phyloP scores from a whole-genome alignment of 345 rosid genomes.

The Moricandia arvensis region DNA sequence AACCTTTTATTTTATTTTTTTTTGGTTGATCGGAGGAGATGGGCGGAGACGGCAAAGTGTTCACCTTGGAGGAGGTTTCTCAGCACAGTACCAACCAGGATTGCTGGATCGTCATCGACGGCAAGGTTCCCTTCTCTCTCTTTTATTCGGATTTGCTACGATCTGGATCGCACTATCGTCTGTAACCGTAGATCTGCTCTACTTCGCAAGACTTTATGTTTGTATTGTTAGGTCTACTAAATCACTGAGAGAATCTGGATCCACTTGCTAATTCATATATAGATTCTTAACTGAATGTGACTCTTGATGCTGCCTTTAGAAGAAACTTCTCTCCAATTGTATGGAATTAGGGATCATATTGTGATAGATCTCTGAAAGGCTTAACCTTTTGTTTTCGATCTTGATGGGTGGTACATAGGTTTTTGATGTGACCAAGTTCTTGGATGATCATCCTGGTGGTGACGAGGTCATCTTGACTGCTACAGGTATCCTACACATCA shows the following conservation, averaged over 20 bases:
- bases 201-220: background rate
- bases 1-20: too few relatives aligned
- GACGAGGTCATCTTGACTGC: constrained; percentile 69
- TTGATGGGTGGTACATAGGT: constrained; percentile 41
- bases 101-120: constrained; percentile 88
- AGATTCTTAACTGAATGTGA: constrained; percentile 4
- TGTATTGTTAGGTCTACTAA: background rate
- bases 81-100: constrained; percentile 62
- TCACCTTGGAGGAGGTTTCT: constrained; percentile 70
- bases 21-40: constrained; percentile 37
- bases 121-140: constrained; percentile 53
- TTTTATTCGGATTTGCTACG: background rate
- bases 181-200: constrained; percentile 16
- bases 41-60: constrained; percentile 62
- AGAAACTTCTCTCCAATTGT: too few relatives aligned
- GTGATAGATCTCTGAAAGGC: background rate
- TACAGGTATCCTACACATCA: constrained; percentile 45
- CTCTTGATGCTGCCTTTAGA: background rate
- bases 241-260: background rate
- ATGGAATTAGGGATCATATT: background rate
- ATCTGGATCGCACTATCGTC: background rate
- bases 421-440: constrained; percentile 68
- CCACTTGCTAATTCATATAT: background rate
- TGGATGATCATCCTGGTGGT: constrained; percentile 87
- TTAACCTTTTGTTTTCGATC: background rate